Evolutionary conservation across 2,329 filamentous ascomycete genomes (phyloP), one percentile per base, ranked within the genome.

Genomic region (Truncatella angustata): DNA sequence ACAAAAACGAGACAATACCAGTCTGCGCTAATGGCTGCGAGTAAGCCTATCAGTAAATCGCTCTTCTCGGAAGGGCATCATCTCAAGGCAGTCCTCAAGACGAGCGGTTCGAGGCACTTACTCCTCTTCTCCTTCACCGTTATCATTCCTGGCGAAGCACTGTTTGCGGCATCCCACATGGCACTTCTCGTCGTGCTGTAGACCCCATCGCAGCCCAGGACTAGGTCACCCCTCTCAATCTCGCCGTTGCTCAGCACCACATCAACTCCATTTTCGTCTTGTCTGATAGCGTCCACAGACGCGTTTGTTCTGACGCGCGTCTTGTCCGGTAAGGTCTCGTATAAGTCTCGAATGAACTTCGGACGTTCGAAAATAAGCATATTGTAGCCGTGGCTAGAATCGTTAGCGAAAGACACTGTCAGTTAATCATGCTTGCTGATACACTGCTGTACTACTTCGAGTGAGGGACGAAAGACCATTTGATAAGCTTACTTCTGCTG

Each of bases 121-220:
- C 43, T 16, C 24, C 10, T 49, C 28, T 59, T 60, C 35, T 61
- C 59, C 37, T 55, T 35, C 12, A 30, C 16, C 7, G 53, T 49
- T 16, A 61, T 57, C n/a, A 57, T 21, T 3, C 54, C 57, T 2
- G 56, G 58, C 30, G 44, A 34, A 10, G 51, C n/a, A 11, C 14
- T n/a, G 48, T 57, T 55, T 7, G 53, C 56, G 28, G 58, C 52
- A 10, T 61, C 36, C 58, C 59, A 65, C 57, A 66, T 65, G 12
- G 54, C 36, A n/a, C 11, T 45, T 11, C 55, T 51, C 36, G 52
- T 36, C 28, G 16, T 18, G 26, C 52, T 56, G n/a, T 51, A 21
- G 10, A 57, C 55, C 18, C 57, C 57, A 32, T 59, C 57, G 18
- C 51, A 53, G 34, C 57, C 57, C 5, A 59, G 30, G 1, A 59